Evolutionary conservation across 441 rosid genomes (phyloP), one percentile per base, ranked within the genome.

Genomic region (Aleurites moluccanus): DNA sequence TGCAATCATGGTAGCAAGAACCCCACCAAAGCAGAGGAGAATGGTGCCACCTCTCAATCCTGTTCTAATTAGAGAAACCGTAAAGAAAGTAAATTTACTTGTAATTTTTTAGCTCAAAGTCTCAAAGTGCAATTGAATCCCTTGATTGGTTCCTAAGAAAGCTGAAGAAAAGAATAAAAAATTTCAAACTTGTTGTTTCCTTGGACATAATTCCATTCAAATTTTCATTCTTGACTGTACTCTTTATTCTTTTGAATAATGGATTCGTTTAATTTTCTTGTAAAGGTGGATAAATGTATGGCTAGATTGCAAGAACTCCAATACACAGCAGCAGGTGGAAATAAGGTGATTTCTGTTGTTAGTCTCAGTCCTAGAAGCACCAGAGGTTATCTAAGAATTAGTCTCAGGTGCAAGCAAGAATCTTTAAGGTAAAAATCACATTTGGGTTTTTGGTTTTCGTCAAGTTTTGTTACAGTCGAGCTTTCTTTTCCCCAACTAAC

Each of bases 351-450:
- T 10, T 83, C 91, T 66, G 98, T 96, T 25, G 96, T 91, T 45
- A 90, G 73, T 75, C 86, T 92, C 44, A 91, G 99, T 79, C 99
- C 99, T 14, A 80, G 93, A 67, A 91, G 98, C 75, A 90, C 95
- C 21, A 86, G 93, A 85, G 90, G 89, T 73, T 95, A 90, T 74
- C 81, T 92, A 78, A 87, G 80, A 81, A 88, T 97, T 10, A 93
- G 98, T 71, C 91, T 95, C 75, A 88, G 99, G 78, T 95, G 98
- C 95, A 91, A 95, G 87, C 99, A 95, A 82, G 97, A 95, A 81
- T 86, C 98, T 83, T 16, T 89, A 73, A 89, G 99, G 99, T 92
- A 38, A 38, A 77, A 56, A 8, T 3, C 23, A 13, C 1, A 20
- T 44, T 27, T 63, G 13, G 78, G 50, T 10, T 68, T 70, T 62